Base-by-base conservation (phyloP, 352 stramenopile species). In the Peronospora destructor region DNA sequence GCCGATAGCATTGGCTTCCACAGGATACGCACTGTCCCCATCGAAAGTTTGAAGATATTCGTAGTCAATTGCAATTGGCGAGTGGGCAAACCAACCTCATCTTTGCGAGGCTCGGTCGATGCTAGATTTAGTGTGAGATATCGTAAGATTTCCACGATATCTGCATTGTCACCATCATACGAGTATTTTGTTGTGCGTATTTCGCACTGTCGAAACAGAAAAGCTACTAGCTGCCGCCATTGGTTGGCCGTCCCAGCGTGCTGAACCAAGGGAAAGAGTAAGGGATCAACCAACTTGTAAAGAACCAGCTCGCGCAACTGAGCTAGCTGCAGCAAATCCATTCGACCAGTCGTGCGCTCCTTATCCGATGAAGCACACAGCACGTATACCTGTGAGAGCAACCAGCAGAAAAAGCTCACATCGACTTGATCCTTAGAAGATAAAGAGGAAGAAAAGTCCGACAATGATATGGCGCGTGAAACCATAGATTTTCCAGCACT, bases 171-270 rank as follows among this genome's bases (percentile, higher is more conserved):
- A 21, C 17, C n/a, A 9, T 41, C 47, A 44, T 36, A 54, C 19
- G 43, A 55, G 32, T 13, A 34, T n/a, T 45, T 38, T 54, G n/a
- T 19, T 49, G 40, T 38, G 17, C 14, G 53, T 49, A 23, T 35
- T 58, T 76, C 17, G 38, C 54, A 66, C 54, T 75, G 40, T 68
- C 62, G 63, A 49, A 84, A 74, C n/a, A 91, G 58, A 51, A 83
- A 74, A 0, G 71, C 59, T n/a, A 91, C 45, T 4, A 94, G 48
- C 30, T 90, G 74, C 32, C 65, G 56, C 76, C 80, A 91, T 50
- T 85, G 62, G 37, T 79, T 6, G 26, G 26, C 68, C 30, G 51
- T 41, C 17, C 56, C 43, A 45, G 38, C 29, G 10, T 76, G 68
- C 9, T 61, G 33, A 2, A 66, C 48, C 12, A 38, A 39, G 12